Percentiles rank a stretch among this genome's conserved stretches.
These are phyloP conservation scores for Cryomyces minteri DNA, from an alignment of 495 filamentous ascomycete genomes.

Conservation along the genomic window DNA sequence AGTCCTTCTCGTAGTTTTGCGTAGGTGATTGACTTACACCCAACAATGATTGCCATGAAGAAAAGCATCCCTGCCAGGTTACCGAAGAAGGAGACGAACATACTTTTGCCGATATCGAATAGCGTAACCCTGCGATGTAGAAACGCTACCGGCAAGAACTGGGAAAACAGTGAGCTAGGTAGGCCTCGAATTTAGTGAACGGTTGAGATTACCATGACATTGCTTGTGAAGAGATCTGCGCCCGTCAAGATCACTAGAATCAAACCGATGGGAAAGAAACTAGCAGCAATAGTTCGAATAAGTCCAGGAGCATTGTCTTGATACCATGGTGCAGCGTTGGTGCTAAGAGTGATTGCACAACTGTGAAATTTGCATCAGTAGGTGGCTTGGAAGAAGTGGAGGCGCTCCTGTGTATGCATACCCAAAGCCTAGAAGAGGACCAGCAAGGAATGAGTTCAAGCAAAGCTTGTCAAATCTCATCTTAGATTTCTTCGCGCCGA, in stretches of 20 bases:
- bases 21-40: conserved; percentile 11
- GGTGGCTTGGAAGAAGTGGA: background rate
- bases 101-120: background rate
- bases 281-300: conserved; percentile 32
- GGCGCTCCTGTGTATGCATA: too few species aligned
- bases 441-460: conserved; percentile 7
- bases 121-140: background rate
- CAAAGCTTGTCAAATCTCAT: conserved; percentile 11
- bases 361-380: background rate
- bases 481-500: conserved; percentile 8
- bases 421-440: conserved; percentile 5
- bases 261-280: conserved; percentile 41
- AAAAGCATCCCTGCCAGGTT: conserved; percentile 43
- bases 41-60: conserved; percentile 37
- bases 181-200: too few species aligned
- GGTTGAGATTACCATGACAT: conserved; percentile 34
- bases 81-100: conserved; percentile 27
- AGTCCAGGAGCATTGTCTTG: conserved; percentile 40
- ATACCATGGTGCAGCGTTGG: conserved; percentile 38
- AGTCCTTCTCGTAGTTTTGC: too few species aligned
- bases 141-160: background rate
- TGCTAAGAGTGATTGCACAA: conserved; percentile 31
- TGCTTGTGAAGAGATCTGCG: conserved; percentile 39
- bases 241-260: conserved; percentile 41
- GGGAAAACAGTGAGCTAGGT: too few species aligned